Evolutionary conservation across 1,284 basidiomycete species (phyloP).

Genomic region (Pseudozyma sp.): DNA sequence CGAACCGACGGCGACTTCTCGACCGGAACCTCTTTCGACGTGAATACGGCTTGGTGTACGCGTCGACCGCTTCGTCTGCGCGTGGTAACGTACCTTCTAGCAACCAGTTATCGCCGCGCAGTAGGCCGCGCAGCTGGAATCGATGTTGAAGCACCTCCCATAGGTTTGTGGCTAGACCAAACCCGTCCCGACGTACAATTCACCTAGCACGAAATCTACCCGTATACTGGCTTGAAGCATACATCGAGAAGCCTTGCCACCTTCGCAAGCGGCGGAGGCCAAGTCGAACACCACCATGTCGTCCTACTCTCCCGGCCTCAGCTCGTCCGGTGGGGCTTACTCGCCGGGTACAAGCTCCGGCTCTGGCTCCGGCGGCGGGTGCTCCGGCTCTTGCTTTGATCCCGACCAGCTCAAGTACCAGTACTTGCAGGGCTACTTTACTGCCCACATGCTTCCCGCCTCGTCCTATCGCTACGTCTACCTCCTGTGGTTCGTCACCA

Average conservation of each 20-base stretch:
- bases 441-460: slow-evolving; percentile 69
- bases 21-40: too few species aligned
- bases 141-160: too few species aligned
- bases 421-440: slow-evolving; percentile 65
- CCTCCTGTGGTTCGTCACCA: slow-evolving; percentile 69
- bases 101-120: too few species aligned
- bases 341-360: slow-evolving; percentile 33
- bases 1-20: too few species aligned
- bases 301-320: slow-evolving; percentile 13
- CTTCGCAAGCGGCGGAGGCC: background rate
- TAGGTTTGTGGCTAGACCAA: too few species aligned
- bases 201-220: too few species aligned
- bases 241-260: background rate
- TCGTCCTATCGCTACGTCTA: slow-evolving; percentile 70
- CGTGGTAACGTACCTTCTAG: too few species aligned
- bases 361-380: slow-evolving; percentile 17
- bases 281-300: slow-evolving; percentile 19
- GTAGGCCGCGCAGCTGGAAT: too few species aligned
- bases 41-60: too few species aligned
- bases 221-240: too few species aligned
- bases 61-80: too few species aligned
- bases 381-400: slow-evolving; percentile 55
- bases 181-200: too few species aligned
- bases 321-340: slow-evolving; percentile 36
- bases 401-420: slow-evolving; percentile 50